Evolutionary conservation across 106 monocot genomes (phyloP), one percentile per base, ranked within the genome.

Genomic region (Acorus gramineus): DNA sequence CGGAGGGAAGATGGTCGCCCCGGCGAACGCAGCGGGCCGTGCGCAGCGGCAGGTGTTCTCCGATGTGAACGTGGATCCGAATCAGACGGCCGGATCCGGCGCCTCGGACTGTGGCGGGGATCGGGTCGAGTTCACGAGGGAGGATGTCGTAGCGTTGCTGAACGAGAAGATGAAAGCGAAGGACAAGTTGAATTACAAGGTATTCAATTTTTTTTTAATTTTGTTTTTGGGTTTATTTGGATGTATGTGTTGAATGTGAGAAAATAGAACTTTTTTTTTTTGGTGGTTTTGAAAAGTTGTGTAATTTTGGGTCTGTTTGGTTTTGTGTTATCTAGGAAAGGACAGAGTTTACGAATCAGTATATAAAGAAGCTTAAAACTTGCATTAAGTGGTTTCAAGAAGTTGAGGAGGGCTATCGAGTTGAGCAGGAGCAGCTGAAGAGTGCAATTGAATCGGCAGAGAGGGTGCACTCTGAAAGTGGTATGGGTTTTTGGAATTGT

Each of bases 361-460:
- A 80, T 66, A 95, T 95, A 8, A 87, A 82, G 68, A 95, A 83
- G 69, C 72, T 90, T 5, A 86, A 82, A 66, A 56, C 52, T 9
- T 95, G 95, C 60, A 75, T 87, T 13, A 78, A 61, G 52, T 95
- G 90, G 95, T 78, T 68, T 43, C 68, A 70, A 66, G 84, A 84
- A 2, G 67, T 73, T 2, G 84, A 86, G 66, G 90, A 94, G 67
- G 77, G 76, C 9, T 71, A 84, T 55, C 45, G 72, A 7, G 60
- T 51, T 0, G 93, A 88, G 64, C 66, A 70, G 44, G 82, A 83
- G 47, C 78, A 80, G 63, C 73, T 85, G 47, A 61, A 58, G 5
- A 59, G 49, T 11, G 58, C 66, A 53, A 50, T 80, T 5, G 72
- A 83, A 48, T 66, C 59, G 28, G 80, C 78, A 76, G 68, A 82